phyloP scores from a whole-genome alignment of 805 yeast genomes.

The Metschnikowia lunata region DNA sequence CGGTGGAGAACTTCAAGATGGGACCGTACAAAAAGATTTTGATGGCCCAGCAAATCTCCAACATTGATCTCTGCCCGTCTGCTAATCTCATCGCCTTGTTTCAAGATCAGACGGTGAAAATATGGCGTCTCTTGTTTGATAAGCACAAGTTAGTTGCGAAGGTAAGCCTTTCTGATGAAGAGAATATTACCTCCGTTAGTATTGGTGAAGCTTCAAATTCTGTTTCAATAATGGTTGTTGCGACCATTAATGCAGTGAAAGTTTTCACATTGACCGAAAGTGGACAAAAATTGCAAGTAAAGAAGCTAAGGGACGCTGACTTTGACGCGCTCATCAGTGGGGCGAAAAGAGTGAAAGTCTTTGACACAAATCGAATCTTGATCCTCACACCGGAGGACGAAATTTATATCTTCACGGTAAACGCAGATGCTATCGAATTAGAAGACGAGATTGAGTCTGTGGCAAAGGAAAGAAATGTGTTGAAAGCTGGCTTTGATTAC shows the following conservation, averaged over 20 bases:
- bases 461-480: constrained; percentile 8
- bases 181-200: constrained; percentile 66
- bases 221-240: constrained; percentile 65
- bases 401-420: constrained; percentile 39
- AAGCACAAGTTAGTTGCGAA: constrained; percentile 61
- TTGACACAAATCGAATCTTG: constrained; percentile 41
- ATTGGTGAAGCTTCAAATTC: constrained; percentile 46
- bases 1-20: constrained; percentile 62
- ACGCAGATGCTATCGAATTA: constrained; percentile 25
- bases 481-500: constrained; percentile 39
- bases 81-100: constrained; percentile 63
- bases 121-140: constrained; percentile 60
- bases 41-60: constrained; percentile 52
- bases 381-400: constrained; percentile 62
- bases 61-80: constrained; percentile 43
- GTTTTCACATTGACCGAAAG: constrained; percentile 56
- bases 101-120: constrained; percentile 76
- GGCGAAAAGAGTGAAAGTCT: constrained; percentile 50
- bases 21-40: constrained; percentile 72
- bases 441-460: constrained; percentile 40
- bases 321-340: constrained; percentile 47
- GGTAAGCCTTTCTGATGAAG: constrained; percentile 66
- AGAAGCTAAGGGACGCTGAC: constrained; percentile 46
- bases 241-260: constrained; percentile 64
- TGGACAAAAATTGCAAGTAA: constrained; percentile 40